These are phyloP conservation scores for Oxyria digyna DNA, from an alignment of 148 eudicot genomes.

Conservation along the genomic window DNA sequence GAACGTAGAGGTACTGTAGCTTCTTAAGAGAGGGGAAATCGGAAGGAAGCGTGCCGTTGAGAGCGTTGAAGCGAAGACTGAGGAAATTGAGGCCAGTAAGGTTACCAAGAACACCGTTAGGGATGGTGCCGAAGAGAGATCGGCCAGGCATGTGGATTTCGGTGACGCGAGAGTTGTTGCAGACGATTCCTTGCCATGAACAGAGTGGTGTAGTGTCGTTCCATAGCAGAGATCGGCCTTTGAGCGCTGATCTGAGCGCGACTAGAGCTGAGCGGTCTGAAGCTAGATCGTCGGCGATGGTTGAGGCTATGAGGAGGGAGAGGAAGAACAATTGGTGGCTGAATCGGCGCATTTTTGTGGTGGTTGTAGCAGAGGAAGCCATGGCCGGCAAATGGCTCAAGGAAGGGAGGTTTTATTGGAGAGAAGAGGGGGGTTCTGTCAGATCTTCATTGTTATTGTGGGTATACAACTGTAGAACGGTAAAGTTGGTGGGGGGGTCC, in stretches of 20 bases:
- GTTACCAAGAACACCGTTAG: conserved; percentile 34
- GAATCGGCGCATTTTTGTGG: neutral
- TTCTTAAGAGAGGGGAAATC: conserved; percentile 25
- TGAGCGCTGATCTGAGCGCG: conserved; percentile 38
- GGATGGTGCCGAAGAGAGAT: conserved; percentile 53
- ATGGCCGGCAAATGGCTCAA: neutral
- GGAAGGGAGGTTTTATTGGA: neutral
- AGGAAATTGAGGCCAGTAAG: conserved; percentile 37
- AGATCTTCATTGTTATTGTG: neutral
- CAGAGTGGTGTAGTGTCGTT: conserved; percentile 50
- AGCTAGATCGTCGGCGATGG: conserved; percentile 24
- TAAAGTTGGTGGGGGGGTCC: neutral
- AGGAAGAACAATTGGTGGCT: conserved; percentile 5
- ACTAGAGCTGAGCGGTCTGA: conserved; percentile 36
- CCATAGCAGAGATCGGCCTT: conserved; percentile 33
- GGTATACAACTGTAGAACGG: too few species aligned
- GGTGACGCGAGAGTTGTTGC: conserved; percentile 25
- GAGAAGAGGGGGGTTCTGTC: neutral
- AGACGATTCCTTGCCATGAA: conserved; percentile 44
- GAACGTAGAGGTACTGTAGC: conserved; percentile 48
- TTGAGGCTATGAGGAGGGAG: conserved; percentile 12
- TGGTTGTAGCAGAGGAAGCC: neutral
- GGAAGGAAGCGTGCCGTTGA: conserved; percentile 41
- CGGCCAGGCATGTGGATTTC: conserved; percentile 72
- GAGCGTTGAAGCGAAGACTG: conserved; percentile 56